phyloP scores from a whole-genome alignment of 1,139 yeast species.

The Debaryomyces coudertii region DNA sequence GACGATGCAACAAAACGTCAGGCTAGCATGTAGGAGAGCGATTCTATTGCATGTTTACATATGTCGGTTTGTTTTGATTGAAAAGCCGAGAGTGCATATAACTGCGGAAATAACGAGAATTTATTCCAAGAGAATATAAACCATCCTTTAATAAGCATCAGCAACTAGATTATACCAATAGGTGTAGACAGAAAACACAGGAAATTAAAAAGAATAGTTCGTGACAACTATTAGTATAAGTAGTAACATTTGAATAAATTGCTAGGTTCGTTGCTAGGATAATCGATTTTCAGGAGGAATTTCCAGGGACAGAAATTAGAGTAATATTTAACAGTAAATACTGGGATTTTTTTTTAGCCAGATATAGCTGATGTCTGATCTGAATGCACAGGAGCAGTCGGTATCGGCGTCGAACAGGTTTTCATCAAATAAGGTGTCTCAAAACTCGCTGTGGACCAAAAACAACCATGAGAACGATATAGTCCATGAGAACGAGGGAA shows the following conservation, averaged over 20 bases:
- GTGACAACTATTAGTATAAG: background rate
- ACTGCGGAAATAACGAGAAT: background rate
- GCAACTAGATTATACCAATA: background rate
- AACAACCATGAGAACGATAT: background rate
- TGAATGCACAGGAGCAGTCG: conserved; percentile 1
- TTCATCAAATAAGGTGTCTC: conserved; percentile 2
- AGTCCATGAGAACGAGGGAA: conserved; percentile 6
- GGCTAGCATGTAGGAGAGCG: background rate
- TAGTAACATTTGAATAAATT: background rate
- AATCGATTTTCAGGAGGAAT: background rate
- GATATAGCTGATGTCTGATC: background rate
- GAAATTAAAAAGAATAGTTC: background rate
- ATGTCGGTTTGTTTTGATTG: background rate
- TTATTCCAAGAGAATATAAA: background rate
- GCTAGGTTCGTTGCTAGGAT: background rate
- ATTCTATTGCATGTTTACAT: conserved; percentile 2
- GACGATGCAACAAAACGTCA: background rate
- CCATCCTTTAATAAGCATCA: background rate
- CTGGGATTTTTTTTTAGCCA: too few species aligned
- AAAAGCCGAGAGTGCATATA: background rate
- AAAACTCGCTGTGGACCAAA: conserved; percentile 3
- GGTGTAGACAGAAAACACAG: background rate
- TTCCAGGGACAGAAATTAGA: background rate
- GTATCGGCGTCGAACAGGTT: conserved; percentile 1
- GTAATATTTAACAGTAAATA: background rate